Conservation (phyloP, 2,329 filamentous ascomycete genomes). For the Botrytis deweyae region DNA sequence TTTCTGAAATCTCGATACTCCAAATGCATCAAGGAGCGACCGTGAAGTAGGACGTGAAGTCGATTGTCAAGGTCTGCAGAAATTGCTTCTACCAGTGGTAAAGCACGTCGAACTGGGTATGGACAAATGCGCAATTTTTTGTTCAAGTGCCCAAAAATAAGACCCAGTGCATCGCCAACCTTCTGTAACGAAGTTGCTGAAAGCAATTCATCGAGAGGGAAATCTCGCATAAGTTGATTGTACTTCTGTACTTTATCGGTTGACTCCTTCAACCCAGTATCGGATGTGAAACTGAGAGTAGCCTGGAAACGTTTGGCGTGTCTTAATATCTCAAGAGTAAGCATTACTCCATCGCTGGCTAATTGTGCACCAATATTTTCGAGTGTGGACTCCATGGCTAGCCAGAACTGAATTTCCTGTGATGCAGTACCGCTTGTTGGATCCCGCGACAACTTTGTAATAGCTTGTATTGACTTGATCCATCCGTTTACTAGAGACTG, state of each 20-base stretch:
- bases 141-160: constrained; percentile 93
- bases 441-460: constrained; percentile 91
- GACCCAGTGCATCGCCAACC: constrained; percentile 80
- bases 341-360: constrained; percentile 78
- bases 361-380: constrained; percentile 90
- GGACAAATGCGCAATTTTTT: constrained; percentile 96
- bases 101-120: constrained; percentile 86
- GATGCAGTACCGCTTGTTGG: constrained; percentile 75
- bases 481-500: constrained; percentile 94
- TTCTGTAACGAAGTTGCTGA: constrained; percentile 88
- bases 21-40: constrained; percentile 84
- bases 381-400: constrained; percentile 92
- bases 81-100: constrained; percentile 95
- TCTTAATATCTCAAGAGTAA: constrained; percentile 93
- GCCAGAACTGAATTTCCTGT: constrained; percentile 98
- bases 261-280: constrained; percentile 93
- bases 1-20: constrained; percentile 87
- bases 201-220: constrained; percentile 89
- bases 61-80: constrained; percentile 88
- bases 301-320: constrained; percentile 98
- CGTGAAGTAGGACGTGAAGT: constrained; percentile 81
- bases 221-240: constrained; percentile 98
- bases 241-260: constrained; percentile 97
- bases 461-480: constrained; percentile 98
- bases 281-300: constrained; percentile 92